These are phyloP conservation scores for Akanthomyces muscarius DNA, from an alignment of 2,329 filamentous ascomycete species.

Conservation along the genomic window DNA sequence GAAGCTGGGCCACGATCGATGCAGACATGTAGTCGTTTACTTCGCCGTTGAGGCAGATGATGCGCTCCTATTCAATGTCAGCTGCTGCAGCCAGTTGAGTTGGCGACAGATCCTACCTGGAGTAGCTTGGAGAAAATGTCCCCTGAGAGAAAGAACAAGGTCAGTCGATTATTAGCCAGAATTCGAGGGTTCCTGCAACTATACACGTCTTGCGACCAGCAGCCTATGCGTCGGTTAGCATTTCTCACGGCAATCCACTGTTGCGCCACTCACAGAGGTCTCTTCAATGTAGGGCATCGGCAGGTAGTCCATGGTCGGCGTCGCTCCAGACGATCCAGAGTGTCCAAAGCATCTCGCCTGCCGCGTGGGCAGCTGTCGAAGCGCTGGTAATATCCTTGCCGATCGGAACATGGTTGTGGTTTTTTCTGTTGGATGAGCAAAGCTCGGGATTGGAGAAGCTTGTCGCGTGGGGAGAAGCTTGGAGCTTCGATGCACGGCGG, in stretches of 20 bases:
- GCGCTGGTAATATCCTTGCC: constrained; percentile 28
- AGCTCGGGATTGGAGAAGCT: not conserved
- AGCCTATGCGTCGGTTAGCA: constrained; percentile 48
- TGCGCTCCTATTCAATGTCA: constrained; percentile 64
- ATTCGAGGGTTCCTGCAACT: constrained; percentile 24
- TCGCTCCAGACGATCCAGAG: constrained; percentile 29
- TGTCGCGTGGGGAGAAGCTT: constrained; percentile 7
- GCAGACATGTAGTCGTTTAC: constrained; percentile 89
- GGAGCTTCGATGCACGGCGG: not conserved
- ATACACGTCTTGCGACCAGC: constrained; percentile 75
- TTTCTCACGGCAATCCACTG: not conserved
- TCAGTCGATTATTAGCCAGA: not conserved
- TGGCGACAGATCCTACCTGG: constrained; percentile 48
- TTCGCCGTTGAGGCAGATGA: constrained; percentile 86
- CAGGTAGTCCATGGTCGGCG: constrained; percentile 38
- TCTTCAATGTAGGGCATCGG: constrained; percentile 57
- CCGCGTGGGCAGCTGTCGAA: constrained; percentile 32
- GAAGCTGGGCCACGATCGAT: constrained; percentile 90
- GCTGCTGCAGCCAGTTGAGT: not conserved
- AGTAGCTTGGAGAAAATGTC: constrained; percentile 79
- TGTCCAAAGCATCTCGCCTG: constrained; percentile 43
- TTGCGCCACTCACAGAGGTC: constrained; percentile 33
- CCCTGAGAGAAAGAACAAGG: constrained; percentile 43
- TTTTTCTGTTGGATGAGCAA: constrained; percentile 2
- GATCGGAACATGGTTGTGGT: constrained; percentile 28